Evolutionary conservation across 305 asterid species (phyloP).

Genomic region (Euphrasia arctica): DNA sequence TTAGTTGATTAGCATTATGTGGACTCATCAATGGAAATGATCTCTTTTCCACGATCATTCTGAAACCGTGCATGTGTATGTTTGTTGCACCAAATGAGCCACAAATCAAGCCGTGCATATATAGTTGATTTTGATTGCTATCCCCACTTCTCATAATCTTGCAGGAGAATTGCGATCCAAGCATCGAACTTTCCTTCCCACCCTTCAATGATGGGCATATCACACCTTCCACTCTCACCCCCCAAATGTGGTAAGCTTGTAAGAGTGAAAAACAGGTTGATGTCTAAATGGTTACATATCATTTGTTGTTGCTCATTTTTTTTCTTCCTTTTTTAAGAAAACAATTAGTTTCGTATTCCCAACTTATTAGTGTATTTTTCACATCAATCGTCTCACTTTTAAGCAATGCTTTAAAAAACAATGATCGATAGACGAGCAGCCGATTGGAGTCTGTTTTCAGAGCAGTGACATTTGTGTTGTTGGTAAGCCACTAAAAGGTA

Average conservation of each 20-base stretch:
- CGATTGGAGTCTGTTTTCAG: no score
- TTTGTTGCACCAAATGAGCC: constrained; percentile 53
- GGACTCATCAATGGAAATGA: constrained; percentile 31
- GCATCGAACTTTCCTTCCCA: background rate
- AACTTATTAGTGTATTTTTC: background rate
- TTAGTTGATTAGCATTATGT: constrained; percentile 28
- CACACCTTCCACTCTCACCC: constrained; percentile 34
- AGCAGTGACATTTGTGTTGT: no score
- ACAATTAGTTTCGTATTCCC: constrained; percentile 12
- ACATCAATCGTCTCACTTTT: background rate
- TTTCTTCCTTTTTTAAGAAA: background rate
- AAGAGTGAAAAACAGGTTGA: constrained; percentile 8
- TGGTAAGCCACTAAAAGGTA: constrained; percentile 11
- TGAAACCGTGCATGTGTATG: constrained; percentile 79
- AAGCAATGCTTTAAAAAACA: no score
- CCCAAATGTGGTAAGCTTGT: constrained; percentile 29
- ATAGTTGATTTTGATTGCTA: constrained; percentile 17
- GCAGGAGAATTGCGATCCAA: constrained; percentile 46
- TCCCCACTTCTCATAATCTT: constrained; percentile 20
- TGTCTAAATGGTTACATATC: constrained; percentile 35
- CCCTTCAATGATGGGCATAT: constrained; percentile 44
- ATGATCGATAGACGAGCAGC: no score
- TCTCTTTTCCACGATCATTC: constrained; percentile 36
- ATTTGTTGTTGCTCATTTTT: constrained; percentile 22
- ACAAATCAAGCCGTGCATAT: constrained; percentile 33